These are phyloP conservation scores for Neurospora sp. DNA, from an alignment of 495 filamentous ascomycete species.

Conservation along the genomic window DNA sequence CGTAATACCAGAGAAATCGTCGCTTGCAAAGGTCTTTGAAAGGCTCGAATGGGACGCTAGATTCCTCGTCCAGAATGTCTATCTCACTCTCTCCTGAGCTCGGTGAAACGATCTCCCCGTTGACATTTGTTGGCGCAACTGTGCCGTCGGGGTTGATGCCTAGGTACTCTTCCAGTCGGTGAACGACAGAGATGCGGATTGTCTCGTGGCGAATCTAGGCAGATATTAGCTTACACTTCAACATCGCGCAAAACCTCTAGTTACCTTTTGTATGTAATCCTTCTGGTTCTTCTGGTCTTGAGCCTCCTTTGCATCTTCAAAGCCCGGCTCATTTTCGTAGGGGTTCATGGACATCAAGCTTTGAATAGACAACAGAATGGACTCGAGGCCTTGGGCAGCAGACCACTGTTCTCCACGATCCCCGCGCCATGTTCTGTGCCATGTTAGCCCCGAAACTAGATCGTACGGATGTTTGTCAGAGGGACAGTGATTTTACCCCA, in stretches of 20 bases:
- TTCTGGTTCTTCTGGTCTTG: conserved; percentile 66
- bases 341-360: conserved; percentile 90
- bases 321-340: conserved; percentile 94
- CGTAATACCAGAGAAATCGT: conserved; percentile 92
- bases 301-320: conserved; percentile 59
- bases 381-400: conserved; percentile 88
- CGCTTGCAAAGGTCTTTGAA: conserved; percentile 88
- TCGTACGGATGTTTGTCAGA: not conserved
- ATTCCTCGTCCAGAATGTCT: conserved; percentile 44
- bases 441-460: conserved; percentile 15
- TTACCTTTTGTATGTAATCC: conserved; percentile 79
- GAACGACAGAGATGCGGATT: conserved; percentile 74
- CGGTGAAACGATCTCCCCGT: conserved; percentile 36
- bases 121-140: conserved; percentile 22
- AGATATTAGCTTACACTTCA: conserved; percentile 4
- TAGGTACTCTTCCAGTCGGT: conserved; percentile 72
- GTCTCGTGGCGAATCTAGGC: conserved; percentile 83
- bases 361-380: conserved; percentile 89
- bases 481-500: conserved; percentile 52
- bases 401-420: conserved; percentile 90
- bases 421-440: conserved; percentile 78
- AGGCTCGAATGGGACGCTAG: conserved; percentile 52
- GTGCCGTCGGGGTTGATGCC: conserved; percentile 47
- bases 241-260: not conserved
- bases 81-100: conserved; percentile 30